Evolutionary conservation across 768 basidiomycete genomes (phyloP).

Genomic region (Nevesoporus exiguus): DNA sequence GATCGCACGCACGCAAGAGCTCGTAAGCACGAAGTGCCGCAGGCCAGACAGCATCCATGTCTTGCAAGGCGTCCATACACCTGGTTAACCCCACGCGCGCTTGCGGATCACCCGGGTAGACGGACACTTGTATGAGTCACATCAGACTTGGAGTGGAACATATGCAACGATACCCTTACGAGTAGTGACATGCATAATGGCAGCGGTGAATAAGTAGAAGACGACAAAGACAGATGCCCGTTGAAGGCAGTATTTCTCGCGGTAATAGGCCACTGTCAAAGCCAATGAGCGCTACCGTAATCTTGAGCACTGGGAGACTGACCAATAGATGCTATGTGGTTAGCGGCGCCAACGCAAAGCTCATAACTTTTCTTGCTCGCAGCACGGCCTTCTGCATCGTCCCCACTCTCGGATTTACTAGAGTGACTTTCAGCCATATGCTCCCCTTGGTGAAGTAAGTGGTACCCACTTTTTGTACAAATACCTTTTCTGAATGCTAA

Average conservation of each 20-base stretch:
- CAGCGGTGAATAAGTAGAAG: constrained; percentile 78
- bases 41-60: constrained; percentile 73
- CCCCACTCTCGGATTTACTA: constrained; percentile 38
- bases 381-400: constrained; percentile 52
- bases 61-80: constrained; percentile 63
- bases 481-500: constrained; percentile 28
- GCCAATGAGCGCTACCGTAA: background rate
- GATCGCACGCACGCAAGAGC: constrained; percentile 63
- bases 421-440: background rate
- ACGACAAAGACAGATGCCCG: constrained; percentile 66
- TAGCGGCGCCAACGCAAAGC: constrained; percentile 73
- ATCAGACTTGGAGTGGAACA: background rate
- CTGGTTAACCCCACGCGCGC: constrained; percentile 58
- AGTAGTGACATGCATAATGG: constrained; percentile 73
- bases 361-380: constrained; percentile 65
- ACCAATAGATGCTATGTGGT: constrained; percentile 73
- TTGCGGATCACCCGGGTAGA: constrained; percentile 66
- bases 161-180: constrained; percentile 41
- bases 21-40: constrained; percentile 71
- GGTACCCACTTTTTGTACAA: constrained; percentile 38
- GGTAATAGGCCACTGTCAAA: constrained; percentile 51
- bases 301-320: constrained; percentile 10
- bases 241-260: constrained; percentile 57
- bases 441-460: background rate
- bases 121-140: constrained; percentile 44